Evolutionary conservation across 768 basidiomycete genomes (phyloP).

Genomic region (Chalciporus pseudorubinellus): DNA sequence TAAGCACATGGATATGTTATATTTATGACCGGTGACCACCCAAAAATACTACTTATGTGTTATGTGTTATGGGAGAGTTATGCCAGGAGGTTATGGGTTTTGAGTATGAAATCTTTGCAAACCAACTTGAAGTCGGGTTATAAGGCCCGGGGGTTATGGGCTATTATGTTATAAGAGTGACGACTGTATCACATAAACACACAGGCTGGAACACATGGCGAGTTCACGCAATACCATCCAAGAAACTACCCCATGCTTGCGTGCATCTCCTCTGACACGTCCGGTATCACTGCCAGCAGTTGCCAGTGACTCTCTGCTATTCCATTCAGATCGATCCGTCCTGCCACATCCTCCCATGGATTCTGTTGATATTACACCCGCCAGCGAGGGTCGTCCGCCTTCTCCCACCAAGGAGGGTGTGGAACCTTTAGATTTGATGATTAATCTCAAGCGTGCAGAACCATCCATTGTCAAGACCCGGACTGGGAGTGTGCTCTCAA

Average conservation of each 20-base stretch:
- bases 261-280: background rate
- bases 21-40: no score
- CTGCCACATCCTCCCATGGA: constrained; percentile 2
- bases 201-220: background rate
- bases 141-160: no score
- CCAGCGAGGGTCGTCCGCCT: background rate
- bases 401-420: constrained; percentile 9
- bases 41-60: no score
- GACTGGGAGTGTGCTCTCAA: constrained; percentile 76
- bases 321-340: constrained; percentile 7
- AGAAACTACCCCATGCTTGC: background rate
- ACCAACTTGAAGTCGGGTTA: no score
- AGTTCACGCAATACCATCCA: background rate
- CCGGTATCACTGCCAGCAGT: constrained; percentile 14
- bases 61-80: no score
- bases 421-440: constrained; percentile 56
- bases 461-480: constrained; percentile 80
- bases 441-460: constrained; percentile 61
- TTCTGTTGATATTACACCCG: constrained; percentile 5
- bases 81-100: no score
- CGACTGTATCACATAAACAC: background rate
- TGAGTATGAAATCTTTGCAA: no score
- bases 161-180: no score
- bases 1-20: no score
- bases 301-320: no score